These are phyloP conservation scores for Mycotypha africana DNA, from an alignment of 371 early-diverging fungal genomes.

Conservation along the genomic window DNA sequence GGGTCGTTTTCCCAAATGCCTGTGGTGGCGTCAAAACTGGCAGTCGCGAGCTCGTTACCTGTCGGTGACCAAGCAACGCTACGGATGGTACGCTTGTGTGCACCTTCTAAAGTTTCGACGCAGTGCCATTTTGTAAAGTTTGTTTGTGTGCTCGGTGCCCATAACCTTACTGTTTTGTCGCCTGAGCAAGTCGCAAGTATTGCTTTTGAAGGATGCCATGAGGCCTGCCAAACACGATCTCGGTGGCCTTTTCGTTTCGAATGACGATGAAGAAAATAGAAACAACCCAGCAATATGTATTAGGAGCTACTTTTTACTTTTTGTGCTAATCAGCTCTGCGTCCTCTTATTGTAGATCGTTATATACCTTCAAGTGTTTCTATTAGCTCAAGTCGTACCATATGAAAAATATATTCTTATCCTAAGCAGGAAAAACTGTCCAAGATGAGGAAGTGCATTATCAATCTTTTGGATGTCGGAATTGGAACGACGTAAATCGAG, in stretches of 20 bases:
- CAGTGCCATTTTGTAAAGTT: conserved; percentile 63
- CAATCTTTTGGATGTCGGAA: too few relatives aligned
- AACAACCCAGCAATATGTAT: too few relatives aligned
- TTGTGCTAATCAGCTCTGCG: too few relatives aligned
- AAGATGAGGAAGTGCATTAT: too few relatives aligned
- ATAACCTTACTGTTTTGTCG: conserved; percentile 84
- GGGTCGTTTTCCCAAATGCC: conserved; percentile 81
- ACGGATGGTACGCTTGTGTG: conserved; percentile 90
- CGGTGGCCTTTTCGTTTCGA: conserved; percentile 60
- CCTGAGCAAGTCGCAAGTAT: conserved; percentile 80
- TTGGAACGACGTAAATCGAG: too few relatives aligned
- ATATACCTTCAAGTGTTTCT: too few relatives aligned
- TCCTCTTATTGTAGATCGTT: too few relatives aligned
- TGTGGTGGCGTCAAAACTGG: conserved; percentile 91
- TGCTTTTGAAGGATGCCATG: conserved; percentile 80
- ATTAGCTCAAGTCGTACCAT: too few relatives aligned
- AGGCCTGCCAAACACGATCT: conserved; percentile 89
- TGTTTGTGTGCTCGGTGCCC: conserved; percentile 53
- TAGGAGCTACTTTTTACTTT: too few relatives aligned
- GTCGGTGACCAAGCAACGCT: conserved; percentile 81
- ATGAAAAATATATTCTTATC: too few relatives aligned
- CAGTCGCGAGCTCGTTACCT: conserved; percentile 77
- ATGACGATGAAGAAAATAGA: background rate
- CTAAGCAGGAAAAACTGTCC: too few relatives aligned
- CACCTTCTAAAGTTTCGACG: conserved; percentile 74